Conservation (phyloP, 2,329 filamentous ascomycete species). For the Fragosphaeria purpurea region DNA sequence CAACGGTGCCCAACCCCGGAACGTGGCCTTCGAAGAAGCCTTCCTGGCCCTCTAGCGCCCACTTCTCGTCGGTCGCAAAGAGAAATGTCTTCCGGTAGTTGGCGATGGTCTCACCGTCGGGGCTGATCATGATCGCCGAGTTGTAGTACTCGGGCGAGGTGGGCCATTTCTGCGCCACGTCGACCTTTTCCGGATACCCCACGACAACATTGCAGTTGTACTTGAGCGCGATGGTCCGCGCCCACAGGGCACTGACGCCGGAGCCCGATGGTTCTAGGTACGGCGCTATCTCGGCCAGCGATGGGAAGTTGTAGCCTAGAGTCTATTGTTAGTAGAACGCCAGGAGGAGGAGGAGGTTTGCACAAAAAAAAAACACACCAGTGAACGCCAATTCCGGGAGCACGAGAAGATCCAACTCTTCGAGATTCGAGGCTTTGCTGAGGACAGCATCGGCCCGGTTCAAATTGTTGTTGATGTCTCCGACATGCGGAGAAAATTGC, state of each 20-base stretch:
- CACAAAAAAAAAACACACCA: conserved; percentile 35
- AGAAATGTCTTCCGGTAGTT: conserved; percentile 53
- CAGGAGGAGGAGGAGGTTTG: neutral
- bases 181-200: conserved; percentile 65
- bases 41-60: conserved; percentile 44
- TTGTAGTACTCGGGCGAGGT: conserved; percentile 45
- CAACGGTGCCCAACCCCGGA: conserved; percentile 37
- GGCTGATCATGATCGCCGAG: conserved; percentile 42
- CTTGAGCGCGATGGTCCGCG: conserved; percentile 53
- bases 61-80: conserved; percentile 51
- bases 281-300: conserved; percentile 54
- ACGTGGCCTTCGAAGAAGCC: conserved; percentile 41
- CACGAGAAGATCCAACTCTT: conserved; percentile 61
- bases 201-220: conserved; percentile 58
- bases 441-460: conserved; percentile 57
- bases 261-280: conserved; percentile 56
- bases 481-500: conserved; percentile 63
- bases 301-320: conserved; percentile 67
- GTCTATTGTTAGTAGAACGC: neutral
- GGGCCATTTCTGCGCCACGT: conserved; percentile 39
- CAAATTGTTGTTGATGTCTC: conserved; percentile 61
- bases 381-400: conserved; percentile 72
- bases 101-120: conserved; percentile 48
- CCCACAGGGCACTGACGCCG: conserved; percentile 64
- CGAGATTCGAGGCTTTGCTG: conserved; percentile 37